Percentiles rank a stretch among this genome's conserved stretches.
phyloP scores from a whole-genome alignment of 225 moss, liverwort and hornwort species.

The Bryum argenteum region DNA sequence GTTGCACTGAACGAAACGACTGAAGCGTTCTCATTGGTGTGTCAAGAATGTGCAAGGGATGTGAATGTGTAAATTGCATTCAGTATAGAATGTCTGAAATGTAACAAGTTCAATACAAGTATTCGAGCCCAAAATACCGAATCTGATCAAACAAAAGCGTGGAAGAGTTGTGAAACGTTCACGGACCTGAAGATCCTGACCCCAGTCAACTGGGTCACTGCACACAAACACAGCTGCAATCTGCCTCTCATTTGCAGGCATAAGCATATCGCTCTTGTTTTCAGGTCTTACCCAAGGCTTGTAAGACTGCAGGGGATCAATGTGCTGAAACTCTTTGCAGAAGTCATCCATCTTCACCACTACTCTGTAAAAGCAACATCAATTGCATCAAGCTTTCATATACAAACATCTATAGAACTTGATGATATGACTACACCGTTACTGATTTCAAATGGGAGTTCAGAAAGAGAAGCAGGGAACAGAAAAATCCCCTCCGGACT shows the following conservation, averaged over 20 bases:
- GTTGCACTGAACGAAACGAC: background rate
- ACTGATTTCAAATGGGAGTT: background rate
- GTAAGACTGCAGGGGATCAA: conserved; percentile 67
- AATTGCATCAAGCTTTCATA: conserved; percentile 10
- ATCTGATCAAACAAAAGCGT: background rate
- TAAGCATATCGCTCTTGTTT: conserved; percentile 12
- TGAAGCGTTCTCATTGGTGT: background rate
- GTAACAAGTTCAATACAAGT: background rate
- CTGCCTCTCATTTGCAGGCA: conserved; percentile 39
- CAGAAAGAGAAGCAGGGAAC: conserved; percentile 4
- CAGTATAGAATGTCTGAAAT: no score
- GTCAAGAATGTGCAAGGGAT: no score
- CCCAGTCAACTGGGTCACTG: conserved; percentile 89
- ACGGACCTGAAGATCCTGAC: conserved; percentile 81
- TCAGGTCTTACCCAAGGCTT: conserved; percentile 63
- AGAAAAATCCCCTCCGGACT: no score
- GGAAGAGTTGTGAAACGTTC: background rate
- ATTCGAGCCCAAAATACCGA: conserved; percentile 2
- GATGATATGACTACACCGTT: background rate
- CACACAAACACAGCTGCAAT: conserved; percentile 84
- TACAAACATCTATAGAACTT: conserved; percentile 5
- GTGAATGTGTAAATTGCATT: no score
- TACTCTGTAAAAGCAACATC: conserved; percentile 47
- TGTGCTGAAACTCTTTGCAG: conserved; percentile 57
- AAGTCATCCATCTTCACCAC: conserved; percentile 68